Evolutionary conservation across 176 grass and related monocot genomes (phyloP).

Genomic region (Lolium rigidum): DNA sequence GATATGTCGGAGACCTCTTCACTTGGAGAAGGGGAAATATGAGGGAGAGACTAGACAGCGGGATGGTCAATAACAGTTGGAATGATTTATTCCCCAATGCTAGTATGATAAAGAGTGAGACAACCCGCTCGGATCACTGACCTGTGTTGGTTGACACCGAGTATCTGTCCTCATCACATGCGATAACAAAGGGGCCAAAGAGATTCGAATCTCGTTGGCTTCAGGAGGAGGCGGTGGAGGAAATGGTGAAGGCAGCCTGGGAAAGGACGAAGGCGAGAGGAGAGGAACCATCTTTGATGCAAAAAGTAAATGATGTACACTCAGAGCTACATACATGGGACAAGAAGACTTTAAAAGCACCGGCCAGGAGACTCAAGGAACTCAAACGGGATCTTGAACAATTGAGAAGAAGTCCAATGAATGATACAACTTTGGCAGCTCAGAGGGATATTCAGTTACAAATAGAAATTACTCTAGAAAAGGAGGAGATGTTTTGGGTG

Average conservation of each 20-base stretch:
- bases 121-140: not conserved
- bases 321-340: not conserved
- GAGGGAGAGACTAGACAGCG: too few relatives aligned
- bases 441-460: not conserved
- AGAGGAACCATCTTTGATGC: too few relatives aligned
- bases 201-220: not conserved
- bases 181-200: too few relatives aligned
- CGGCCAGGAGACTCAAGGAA: not conserved
- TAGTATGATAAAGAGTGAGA: too few relatives aligned
- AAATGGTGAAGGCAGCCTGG: too few relatives aligned
- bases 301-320: not conserved
- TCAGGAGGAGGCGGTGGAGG: not conserved
- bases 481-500: not conserved
- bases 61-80: too few relatives aligned
- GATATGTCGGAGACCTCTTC: too few relatives aligned
- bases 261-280: too few relatives aligned
- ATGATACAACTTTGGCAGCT: not conserved
- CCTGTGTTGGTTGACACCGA: too few relatives aligned
- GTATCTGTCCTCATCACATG: too few relatives aligned
- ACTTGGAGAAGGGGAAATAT: too few relatives aligned
- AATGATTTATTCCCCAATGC: too few relatives aligned
- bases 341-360: not conserved
- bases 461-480: not conserved
- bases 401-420: not conserved
- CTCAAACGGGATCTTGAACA: not conserved